These are phyloP conservation scores for Fusarium miscanthi DNA, from an alignment of 2,329 filamentous ascomycete species.

Conservation along the genomic window DNA sequence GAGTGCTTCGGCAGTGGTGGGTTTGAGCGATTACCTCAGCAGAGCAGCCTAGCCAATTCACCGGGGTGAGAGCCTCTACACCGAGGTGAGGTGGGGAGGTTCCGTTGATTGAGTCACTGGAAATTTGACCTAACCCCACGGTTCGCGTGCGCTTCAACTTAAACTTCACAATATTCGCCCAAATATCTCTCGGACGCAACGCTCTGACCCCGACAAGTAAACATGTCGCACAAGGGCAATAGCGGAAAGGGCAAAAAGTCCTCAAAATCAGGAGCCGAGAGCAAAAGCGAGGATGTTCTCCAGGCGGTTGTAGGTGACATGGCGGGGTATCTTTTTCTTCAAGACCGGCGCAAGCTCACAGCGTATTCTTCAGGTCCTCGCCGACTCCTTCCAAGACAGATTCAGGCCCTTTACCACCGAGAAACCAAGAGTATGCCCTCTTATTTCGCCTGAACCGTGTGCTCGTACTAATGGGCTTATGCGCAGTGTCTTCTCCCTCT, in stretches of 20 bases:
- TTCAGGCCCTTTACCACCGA: slow-evolving; percentile 92
- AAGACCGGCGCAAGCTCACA: slow-evolving; percentile 37
- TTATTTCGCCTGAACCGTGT: neutral
- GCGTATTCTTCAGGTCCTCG: slow-evolving; percentile 72
- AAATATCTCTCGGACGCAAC: slow-evolving; percentile 22
- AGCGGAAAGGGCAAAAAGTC: slow-evolving; percentile 64
- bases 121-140: slow-evolving; percentile 39
- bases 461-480: slow-evolving; percentile 32
- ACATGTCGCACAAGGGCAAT: slow-evolving; percentile 61
- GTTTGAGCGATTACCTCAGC: slow-evolving; percentile 24
- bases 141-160: slow-evolving; percentile 18
- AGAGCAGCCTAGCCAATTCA: neutral
- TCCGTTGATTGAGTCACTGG: slow-evolving; percentile 49
- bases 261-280: slow-evolving; percentile 62
- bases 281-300: slow-evolving; percentile 67
- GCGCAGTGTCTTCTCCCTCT: slow-evolving; percentile 87
- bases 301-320: slow-evolving; percentile 64
- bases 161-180: slow-evolving; percentile 29
- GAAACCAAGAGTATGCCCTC: slow-evolving; percentile 77
- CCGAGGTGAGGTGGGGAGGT: slow-evolving; percentile 42
- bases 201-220: slow-evolving; percentile 12
- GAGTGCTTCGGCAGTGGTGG: neutral
- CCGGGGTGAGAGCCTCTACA: slow-evolving; percentile 31
- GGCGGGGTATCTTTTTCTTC: slow-evolving; percentile 42
- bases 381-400: slow-evolving; percentile 93